Evolutionary conservation across 1,284 basidiomycete species (phyloP), one percentile per base, ranked within the genome.

Genomic region (Cutaneotrichosporon arboriforme): DNA sequence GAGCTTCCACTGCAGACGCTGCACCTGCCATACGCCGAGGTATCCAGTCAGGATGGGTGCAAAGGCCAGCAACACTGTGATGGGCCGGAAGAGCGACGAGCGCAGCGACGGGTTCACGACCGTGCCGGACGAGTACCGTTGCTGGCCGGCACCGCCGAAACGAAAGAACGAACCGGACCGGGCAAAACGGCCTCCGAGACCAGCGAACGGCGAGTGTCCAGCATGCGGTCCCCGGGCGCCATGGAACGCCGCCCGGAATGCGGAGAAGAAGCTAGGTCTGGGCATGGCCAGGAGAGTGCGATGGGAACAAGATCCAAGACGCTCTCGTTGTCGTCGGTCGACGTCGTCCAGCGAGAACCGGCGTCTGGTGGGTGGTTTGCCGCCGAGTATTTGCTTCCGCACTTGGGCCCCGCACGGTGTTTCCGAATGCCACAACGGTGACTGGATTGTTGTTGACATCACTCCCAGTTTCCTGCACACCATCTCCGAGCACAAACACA

Each of bases 1-100:
- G 31, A 97, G 79, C 75, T 99, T 99, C 96, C 96, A 99, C 69
- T 90, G 83, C 40, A 98, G 80, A 38, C 96, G 82, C 65, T 90
- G 81, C 31, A 83, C 65, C 70, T 99, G 94, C 96, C 94, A 98
- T 34, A 86, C 84, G 18, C 94, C 94, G 54, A 98, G 79, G n/a
- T 81, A 86, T 61, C 93, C 90, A 0, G 91, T 91, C 64, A 96
- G 84, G 58, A 97, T 77, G 0, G 94, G 94, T 56, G 97, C 88
- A 62, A 88, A 80, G 21, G 88, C 89, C 48, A 96, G 79, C 12
- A 94, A 75, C 17, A 92, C 59, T 70, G 90, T 85, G 4, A 85
- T 85, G 4, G 88, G 86, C 46, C 63, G 55, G 18, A 69, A 50
- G 15, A 66, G 44, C 4, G 63, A 54, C 10, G 47, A 52, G 12